A percentile compares a stretch with the other conserved stretches of the same genome.
phyloP scores from a whole-genome alignment of 768 basidiomycete genomes.

The Podaxis sp. region DNA sequence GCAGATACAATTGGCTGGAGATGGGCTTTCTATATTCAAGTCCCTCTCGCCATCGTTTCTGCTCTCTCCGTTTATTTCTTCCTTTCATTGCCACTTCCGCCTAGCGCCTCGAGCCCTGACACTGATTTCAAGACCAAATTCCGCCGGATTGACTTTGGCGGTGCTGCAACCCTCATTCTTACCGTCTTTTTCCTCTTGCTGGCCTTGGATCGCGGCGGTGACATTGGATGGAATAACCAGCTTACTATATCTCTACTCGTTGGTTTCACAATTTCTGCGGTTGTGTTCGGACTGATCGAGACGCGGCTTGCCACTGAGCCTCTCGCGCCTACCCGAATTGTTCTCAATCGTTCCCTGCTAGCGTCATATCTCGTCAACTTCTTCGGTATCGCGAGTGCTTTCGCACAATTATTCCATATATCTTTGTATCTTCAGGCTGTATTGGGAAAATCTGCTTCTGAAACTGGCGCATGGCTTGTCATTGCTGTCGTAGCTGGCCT shows the following conservation, averaged over 20 bases:
- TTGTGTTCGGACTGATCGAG: conserved; percentile 43
- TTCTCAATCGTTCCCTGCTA: conserved; percentile 43
- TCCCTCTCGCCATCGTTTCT: conserved; percentile 51
- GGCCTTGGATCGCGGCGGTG: conserved; percentile 51
- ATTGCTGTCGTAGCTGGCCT: conserved; percentile 43
- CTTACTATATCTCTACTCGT: conserved; percentile 33
- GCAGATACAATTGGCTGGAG: conserved; percentile 66
- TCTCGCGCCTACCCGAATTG: conserved; percentile 53
- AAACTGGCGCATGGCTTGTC: conserved; percentile 50
- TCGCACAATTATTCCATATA: conserved; percentile 47
- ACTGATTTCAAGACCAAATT: conserved; percentile 44
- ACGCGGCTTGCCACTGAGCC: conserved; percentile 50
- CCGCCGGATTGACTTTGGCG: conserved; percentile 58
- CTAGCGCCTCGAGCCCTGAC: conserved; percentile 18
- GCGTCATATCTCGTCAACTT: conserved; percentile 58
- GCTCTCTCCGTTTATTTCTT: conserved; percentile 47
- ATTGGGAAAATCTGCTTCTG: conserved; percentile 37
- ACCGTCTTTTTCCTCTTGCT: conserved; percentile 54
- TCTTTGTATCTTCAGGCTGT: conserved; percentile 60
- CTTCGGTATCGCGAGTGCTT: conserved; percentile 42
- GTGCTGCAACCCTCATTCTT: conserved; percentile 51
- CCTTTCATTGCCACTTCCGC: conserved; percentile 46
- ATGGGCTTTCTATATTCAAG: conserved; percentile 63
- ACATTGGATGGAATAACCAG: conserved; percentile 40
- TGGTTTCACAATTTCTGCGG: conserved; percentile 27